Percentiles rank a stretch among this genome's conserved stretches.
phyloP scores from a whole-genome alignment of 2,329 filamentous ascomycete genomes.

The Phyllosticta capitalensis region DNA sequence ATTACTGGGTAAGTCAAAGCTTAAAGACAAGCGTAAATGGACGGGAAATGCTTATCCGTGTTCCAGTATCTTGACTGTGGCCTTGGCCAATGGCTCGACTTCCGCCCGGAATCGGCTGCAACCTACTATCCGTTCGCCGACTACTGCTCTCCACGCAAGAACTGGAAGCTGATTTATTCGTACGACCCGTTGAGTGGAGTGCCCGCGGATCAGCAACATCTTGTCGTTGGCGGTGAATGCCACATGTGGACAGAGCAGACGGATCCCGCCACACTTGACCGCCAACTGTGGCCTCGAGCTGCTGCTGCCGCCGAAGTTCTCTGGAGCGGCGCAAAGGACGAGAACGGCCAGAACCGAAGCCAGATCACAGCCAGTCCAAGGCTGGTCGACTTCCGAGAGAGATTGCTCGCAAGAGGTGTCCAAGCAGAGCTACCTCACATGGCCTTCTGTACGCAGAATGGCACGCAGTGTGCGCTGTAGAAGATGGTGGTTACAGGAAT shows the following conservation, averaged over 20 bases:
- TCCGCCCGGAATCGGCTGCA: slow-evolving; percentile 45
- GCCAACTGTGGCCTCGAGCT: slow-evolving; percentile 67
- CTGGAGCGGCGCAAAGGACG: slow-evolving; percentile 65
- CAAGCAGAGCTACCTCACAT: slow-evolving; percentile 58
- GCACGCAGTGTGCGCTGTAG: slow-evolving; percentile 38
- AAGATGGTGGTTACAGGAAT: background rate
- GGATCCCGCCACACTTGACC: slow-evolving; percentile 66
- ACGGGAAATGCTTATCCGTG: background rate
- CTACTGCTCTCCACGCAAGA: slow-evolving; percentile 73
- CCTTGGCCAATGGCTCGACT: slow-evolving; percentile 69
- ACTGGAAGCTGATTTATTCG: slow-evolving; percentile 71
- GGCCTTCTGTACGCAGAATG: slow-evolving; percentile 60
- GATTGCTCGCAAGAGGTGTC: slow-evolving; percentile 60
- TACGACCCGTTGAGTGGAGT: slow-evolving; percentile 65
- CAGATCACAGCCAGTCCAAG: slow-evolving; percentile 56
- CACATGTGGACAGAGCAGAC: slow-evolving; percentile 74
- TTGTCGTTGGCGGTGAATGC: slow-evolving; percentile 72
- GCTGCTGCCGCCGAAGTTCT: slow-evolving; percentile 68
- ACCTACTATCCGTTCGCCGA: slow-evolving; percentile 54
- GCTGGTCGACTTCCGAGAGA: slow-evolving; percentile 66
- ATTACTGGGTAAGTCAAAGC: slow-evolving; percentile 55
- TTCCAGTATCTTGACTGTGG: slow-evolving; percentile 72
- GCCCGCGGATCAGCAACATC: slow-evolving; percentile 45
- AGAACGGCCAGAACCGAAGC: slow-evolving; percentile 56
- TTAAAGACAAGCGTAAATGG: background rate